Evolutionary conservation across 2,329 filamentous ascomycete species (phyloP).

Genomic region (Cladosporium sp.): DNA sequence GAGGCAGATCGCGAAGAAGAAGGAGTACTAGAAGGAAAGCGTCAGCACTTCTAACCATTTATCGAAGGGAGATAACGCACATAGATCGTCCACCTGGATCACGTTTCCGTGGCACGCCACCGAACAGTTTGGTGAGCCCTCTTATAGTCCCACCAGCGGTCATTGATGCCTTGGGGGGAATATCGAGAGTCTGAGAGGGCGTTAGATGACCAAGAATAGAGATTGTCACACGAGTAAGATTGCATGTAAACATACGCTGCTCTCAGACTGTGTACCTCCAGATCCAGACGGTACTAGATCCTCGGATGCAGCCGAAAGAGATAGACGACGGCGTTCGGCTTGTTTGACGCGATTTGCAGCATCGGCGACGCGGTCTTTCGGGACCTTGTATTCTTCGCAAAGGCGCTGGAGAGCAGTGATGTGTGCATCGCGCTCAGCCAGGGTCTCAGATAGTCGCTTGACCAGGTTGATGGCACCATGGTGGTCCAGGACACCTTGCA

Average conservation of each 20-base stretch:
- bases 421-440: conserved; percentile 30
- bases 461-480: conserved; percentile 26
- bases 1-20: conserved; percentile 25
- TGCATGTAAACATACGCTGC: not conserved
- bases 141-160: conserved; percentile 13
- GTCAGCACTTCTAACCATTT: not conserved
- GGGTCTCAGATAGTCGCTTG: conserved; percentile 21
- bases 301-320: conserved; percentile 22
- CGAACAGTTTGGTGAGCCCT: conserved; percentile 27
- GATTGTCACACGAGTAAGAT: not conserved
- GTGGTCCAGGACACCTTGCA: conserved; percentile 25
- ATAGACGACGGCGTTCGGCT: conserved; percentile 22
- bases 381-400: conserved; percentile 29
- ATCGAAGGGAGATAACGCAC: not conserved
- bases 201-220: not conserved
- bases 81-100: conserved; percentile 1
- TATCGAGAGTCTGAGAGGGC: not conserved
- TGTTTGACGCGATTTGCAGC: conserved; percentile 24
- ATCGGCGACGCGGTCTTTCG: conserved; percentile 22
- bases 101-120: conserved; percentile 16
- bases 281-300: conserved; percentile 13
- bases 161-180: not conserved
- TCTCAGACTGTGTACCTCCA: conserved; percentile 5
- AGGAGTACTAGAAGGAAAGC: conserved; percentile 12
- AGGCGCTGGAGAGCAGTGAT: conserved; percentile 29